These are phyloP conservation scores for Cylindrodendrum hubeiense DNA, from an alignment of 2,329 filamentous ascomycete species.

Conservation along the genomic window DNA sequence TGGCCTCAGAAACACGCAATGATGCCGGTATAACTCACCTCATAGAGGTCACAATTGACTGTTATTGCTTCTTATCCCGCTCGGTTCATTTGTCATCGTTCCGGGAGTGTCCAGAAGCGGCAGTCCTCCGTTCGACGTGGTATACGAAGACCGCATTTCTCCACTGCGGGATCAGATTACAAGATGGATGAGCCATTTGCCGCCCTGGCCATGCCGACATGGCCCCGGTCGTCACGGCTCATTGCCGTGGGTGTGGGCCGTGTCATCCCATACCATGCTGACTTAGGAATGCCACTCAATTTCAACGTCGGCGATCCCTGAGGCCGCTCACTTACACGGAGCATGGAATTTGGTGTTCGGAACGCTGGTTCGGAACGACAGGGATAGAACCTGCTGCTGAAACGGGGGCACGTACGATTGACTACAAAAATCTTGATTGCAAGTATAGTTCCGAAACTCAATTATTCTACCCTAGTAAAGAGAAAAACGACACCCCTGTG, in stretches of 20 bases:
- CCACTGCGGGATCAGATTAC: conserved; percentile 16
- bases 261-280: conserved; percentile 9
- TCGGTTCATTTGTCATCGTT: conserved; percentile 16
- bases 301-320: conserved; percentile 6
- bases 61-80: not conserved
- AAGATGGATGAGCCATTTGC: conserved; percentile 5
- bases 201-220: conserved; percentile 4
- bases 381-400: not conserved
- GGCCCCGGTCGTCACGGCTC: not conserved
- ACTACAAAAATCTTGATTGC: not conserved
- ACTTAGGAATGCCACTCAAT: conserved; percentile 10
- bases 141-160: not conserved
- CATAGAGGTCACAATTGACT: not conserved
- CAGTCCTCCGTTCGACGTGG: conserved; percentile 9
- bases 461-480: not conserved
- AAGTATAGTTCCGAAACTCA: not conserved
- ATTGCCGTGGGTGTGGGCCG: conserved; percentile 17
- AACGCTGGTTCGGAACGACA: not conserved
- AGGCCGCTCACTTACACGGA: not conserved
- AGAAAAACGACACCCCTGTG: not conserved
- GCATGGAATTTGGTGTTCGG: not conserved
- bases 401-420: not conserved
- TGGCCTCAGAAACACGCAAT: not conserved
- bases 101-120: not conserved
- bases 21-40: not conserved